Evolutionary conservation across 2,329 filamentous ascomycete species (phyloP).

Genomic region (Zymoseptoria ardabiliae): DNA sequence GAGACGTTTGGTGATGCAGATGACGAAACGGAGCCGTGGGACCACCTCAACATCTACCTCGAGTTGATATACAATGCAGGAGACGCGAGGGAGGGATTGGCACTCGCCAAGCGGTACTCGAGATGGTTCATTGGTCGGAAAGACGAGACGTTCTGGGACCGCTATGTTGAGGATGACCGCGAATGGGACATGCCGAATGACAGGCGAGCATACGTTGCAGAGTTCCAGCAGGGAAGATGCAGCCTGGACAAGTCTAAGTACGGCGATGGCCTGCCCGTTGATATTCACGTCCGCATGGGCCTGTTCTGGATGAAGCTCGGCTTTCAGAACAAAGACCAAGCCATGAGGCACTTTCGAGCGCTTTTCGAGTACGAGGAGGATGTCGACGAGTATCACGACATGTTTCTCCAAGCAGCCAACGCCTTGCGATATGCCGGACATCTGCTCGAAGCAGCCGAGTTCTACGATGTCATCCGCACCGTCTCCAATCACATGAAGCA

Average conservation of each 20-base stretch:
- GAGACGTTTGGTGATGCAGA: constrained; percentile 32
- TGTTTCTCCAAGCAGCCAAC: constrained; percentile 67
- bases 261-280: constrained; percentile 66
- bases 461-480: constrained; percentile 44
- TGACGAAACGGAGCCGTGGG: constrained; percentile 56
- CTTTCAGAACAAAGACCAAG: constrained; percentile 58
- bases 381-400: constrained; percentile 63
- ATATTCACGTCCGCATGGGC: constrained; percentile 77
- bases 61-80: constrained; percentile 64
- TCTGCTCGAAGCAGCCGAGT: constrained; percentile 51
- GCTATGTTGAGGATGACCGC: constrained; percentile 61
- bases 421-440: constrained; percentile 46
- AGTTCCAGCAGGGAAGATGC: constrained; percentile 48
- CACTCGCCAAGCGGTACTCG: constrained; percentile 62
- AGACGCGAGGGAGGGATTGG: constrained; percentile 58
- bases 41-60: constrained; percentile 75
- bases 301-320: constrained; percentile 70
- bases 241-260: constrained; percentile 52
- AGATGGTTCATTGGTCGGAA: constrained; percentile 76
- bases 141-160: constrained; percentile 71
- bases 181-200: constrained; percentile 79
- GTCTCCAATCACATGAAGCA: constrained; percentile 26
- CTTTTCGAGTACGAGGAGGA: constrained; percentile 59
- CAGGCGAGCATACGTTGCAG: constrained; percentile 54
- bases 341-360: constrained; percentile 46